Base-by-base conservation (phyloP, 148 eudicot genomes). In the Nepenthes gracilis region DNA sequence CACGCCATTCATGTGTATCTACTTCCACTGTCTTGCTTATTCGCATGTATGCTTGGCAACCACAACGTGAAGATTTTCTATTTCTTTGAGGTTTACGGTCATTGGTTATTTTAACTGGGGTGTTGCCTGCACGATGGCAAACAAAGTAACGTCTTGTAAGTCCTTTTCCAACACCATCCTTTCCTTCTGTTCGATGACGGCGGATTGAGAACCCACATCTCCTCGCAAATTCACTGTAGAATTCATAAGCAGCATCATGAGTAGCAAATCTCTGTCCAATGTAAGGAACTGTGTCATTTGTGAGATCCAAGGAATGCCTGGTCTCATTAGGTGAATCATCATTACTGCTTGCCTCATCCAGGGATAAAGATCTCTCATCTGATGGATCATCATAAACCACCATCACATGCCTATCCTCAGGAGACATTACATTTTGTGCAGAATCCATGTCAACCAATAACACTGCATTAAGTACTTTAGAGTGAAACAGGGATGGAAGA, bases 91-190 rank as follows among this genome's bases (percentile, higher is more conserved):
- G 88, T 67, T 88, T 92, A 52, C 72, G 81, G 35, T 80, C 94
- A 45, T 59, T 82, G 14, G 83, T 71, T 12, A 79, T 65, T 64
- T 92, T 92, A n/a, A 67, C 73, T 2, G 97, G 96, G 12, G 96
- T 88, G 66, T 88, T 88, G 8, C 97, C 97, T 32, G 97, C 97
- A 65, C 96, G 93, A 64, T 92, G 97, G 69, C 97, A 92, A 47
- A 92, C 97, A 70, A 92, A 92, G 65, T 92, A 92, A 13, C 96
- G 85, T 56, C 97, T 85, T 5, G 84, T 88, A 36, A 92, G 90
- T 60, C 97, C 97, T 77, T 88, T 92, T 7, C 97, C 97, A 65
- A 92, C 80, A 12, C 97, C 97, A 64, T 85, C 96, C 70, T 88
- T 92, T 43, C 97, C 97, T 73, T 92, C 97, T 32, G 97, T 92